phyloP scores from a whole-genome alignment of 2,329 filamentous ascomycete species.

The Huntiella savannae region DNA sequence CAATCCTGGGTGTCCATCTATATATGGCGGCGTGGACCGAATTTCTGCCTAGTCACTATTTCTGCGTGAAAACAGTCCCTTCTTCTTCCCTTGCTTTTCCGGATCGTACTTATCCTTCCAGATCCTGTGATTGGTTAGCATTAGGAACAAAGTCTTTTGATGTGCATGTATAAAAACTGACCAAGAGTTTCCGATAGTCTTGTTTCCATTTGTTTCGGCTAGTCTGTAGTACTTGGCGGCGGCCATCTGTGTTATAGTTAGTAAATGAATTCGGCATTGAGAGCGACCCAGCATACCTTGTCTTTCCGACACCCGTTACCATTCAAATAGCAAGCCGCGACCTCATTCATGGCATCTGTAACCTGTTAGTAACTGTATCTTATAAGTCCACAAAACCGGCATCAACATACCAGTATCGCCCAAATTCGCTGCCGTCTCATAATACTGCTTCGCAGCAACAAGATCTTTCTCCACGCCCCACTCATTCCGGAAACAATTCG shows the following conservation, averaged over 20 bases:
- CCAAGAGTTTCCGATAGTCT: constrained; percentile 88
- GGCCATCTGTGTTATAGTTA: constrained; percentile 34
- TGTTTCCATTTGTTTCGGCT: constrained; percentile 74
- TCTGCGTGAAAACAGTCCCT: constrained; percentile 14
- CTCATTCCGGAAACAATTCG: constrained; percentile 80
- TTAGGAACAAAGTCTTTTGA: not conserved
- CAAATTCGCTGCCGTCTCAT: constrained; percentile 90
- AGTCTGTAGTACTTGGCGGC: constrained; percentile 82
- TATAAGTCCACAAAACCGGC: not conserved
- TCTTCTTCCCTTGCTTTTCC: constrained; percentile 23
- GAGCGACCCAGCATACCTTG: constrained; percentile 43
- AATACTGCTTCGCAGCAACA: constrained; percentile 74
- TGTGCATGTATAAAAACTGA: constrained; percentile 28
- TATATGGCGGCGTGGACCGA: too few species aligned
- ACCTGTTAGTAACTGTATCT: not conserved
- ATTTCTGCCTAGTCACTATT: not conserved
- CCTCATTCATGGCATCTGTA: constrained; percentile 88
- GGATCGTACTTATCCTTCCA: constrained; percentile 91
- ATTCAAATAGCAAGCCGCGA: constrained; percentile 85
- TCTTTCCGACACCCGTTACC: constrained; percentile 97
- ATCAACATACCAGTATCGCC: constrained; percentile 54
- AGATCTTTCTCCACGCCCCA: constrained; percentile 84
- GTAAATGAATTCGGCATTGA: not conserved
- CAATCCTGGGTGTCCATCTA: not conserved
- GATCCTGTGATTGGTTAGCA: constrained; percentile 41